Percentiles rank a stretch among this genome's conserved stretches.
Evolutionary conservation across 192 early-diverging fungal species (phyloP).

Genomic region (Coemansia sp.): DNA sequence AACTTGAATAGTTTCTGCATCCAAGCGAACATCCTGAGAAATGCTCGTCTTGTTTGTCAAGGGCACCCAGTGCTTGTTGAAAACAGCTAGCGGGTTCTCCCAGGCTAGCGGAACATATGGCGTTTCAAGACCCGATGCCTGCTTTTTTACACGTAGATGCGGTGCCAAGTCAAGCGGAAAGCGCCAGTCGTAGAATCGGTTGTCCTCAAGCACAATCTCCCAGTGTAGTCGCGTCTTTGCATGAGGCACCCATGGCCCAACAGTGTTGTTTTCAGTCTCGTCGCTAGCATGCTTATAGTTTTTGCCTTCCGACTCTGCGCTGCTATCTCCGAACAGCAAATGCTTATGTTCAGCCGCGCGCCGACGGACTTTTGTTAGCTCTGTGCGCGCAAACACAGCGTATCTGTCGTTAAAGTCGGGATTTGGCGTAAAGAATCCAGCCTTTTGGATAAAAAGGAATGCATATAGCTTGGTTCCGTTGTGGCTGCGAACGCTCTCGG

Average conservation of each 20-base stretch:
- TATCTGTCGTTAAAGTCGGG: slow-evolving; percentile 23
- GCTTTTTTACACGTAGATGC: slow-evolving; percentile 15
- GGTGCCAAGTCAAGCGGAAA: slow-evolving; percentile 41
- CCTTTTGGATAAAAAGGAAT: slow-evolving; percentile 39
- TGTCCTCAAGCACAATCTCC: slow-evolving; percentile 51
- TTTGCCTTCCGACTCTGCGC: neutral
- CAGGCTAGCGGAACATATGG: slow-evolving; percentile 51
- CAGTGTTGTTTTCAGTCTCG: neutral
- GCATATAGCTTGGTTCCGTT: slow-evolving; percentile 38
- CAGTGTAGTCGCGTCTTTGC: slow-evolving; percentile 39
- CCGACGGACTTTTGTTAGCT: slow-evolving; percentile 19
- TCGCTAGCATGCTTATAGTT: neutral
- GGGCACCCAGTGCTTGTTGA: slow-evolving; percentile 37
- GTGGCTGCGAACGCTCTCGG: slow-evolving; percentile 9
- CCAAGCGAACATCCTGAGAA: slow-evolving; percentile 15
- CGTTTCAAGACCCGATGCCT: neutral
- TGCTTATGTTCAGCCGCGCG: slow-evolving; percentile 29
- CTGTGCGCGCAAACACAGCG: slow-evolving; percentile 23
- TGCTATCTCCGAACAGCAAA: slow-evolving; percentile 12
- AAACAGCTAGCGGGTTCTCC: slow-evolving; percentile 47
- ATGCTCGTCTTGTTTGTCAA: slow-evolving; percentile 33
- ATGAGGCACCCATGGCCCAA: slow-evolving; percentile 40
- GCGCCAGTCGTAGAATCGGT: slow-evolving; percentile 35
- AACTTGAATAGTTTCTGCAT: slow-evolving; percentile 14
- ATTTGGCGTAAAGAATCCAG: slow-evolving; percentile 9